These are phyloP conservation scores for Didymella keratinophila DNA, from an alignment of 2,329 filamentous ascomycete species.

Conservation along the genomic window DNA sequence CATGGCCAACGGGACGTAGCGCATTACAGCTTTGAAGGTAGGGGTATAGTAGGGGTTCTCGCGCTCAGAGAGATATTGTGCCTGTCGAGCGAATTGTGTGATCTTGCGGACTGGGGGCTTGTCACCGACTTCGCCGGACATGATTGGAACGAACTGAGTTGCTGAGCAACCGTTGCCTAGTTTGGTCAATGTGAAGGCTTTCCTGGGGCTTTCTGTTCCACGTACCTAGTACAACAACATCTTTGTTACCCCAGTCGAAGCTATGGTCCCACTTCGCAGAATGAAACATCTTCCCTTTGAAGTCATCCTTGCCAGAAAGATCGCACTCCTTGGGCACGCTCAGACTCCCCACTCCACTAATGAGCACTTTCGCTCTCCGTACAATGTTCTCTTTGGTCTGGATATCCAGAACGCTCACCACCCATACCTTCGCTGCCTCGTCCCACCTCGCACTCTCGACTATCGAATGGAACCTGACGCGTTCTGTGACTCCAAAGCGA, in stretches of 20 bases:
- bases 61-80: slow-evolving; percentile 59
- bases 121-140: slow-evolving; percentile 45
- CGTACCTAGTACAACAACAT: slow-evolving; percentile 43
- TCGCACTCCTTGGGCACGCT: slow-evolving; percentile 47
- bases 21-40: slow-evolving; percentile 55
- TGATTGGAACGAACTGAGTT: slow-evolving; percentile 58
- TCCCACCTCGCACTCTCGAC: slow-evolving; percentile 57
- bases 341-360: slow-evolving; percentile 40
- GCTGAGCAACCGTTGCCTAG: slow-evolving; percentile 58
- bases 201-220: too few species aligned
- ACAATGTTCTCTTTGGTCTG: slow-evolving; percentile 30
- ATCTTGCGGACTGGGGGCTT: slow-evolving; percentile 48
- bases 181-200: background rate
- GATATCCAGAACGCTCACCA: slow-evolving; percentile 35
- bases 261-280: slow-evolving; percentile 55
- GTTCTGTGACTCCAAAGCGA: slow-evolving; percentile 48
- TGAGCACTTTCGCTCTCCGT: slow-evolving; percentile 36
- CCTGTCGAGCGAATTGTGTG: slow-evolving; percentile 60
- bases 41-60: slow-evolving; percentile 54
- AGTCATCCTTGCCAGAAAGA: slow-evolving; percentile 57
- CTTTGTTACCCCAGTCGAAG: slow-evolving; percentile 57
- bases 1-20: slow-evolving; percentile 56
- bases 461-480: slow-evolving; percentile 55
- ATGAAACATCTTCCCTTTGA: slow-evolving; percentile 50
- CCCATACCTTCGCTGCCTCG: slow-evolving; percentile 53